Evolutionary conservation across 2,329 filamentous ascomycete species (phyloP), one percentile per base, ranked within the genome.

Genomic region (Podosphaera aphanis): DNA sequence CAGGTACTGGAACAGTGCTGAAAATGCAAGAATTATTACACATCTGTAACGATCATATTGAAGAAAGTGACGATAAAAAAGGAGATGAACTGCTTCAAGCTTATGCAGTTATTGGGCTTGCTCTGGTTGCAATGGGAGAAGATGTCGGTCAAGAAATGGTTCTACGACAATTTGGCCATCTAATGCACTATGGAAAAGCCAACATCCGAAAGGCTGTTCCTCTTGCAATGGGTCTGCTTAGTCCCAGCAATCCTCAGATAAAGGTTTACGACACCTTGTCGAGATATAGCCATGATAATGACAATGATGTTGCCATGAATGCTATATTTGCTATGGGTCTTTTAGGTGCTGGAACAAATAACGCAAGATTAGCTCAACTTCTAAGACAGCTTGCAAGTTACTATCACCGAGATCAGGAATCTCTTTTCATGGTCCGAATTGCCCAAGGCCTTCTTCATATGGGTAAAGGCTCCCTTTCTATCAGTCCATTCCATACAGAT

Each of bases 111-210:
- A 72, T 98, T 48, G 92, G 90, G 55, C 77, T 98, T 48, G 88
- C 84, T 11, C 68, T 98, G 46, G 90, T 98, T 48, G 80, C 88
- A 15, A 98, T 98, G 90, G 90, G 90, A 49, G 90, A 98, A 61
- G 92, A 98, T 49, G 79, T 98, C 47, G 92, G 92, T 4, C 90
- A 98, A 61, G 90, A 98, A 60, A 98, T 98, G 90, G 86, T 95
- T 10, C 71, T 98, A 36, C 80, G 90, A 48, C 90, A 94, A 59
- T 95, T 98, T 56, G 90, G 86, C 43, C 90, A 98, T 62, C 70
- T 98, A 49, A 98, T 98, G 90, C 90, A 98, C 66, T 98, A 98
- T 58, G 90, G 92, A 51, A 88, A 94, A 62, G 73, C 86, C 59
- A 95, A 98, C 61, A 98, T 98, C 56, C 81, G 90, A 50, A 90